Base-by-base conservation (phyloP, 495 filamentous ascomycete genomes). In the Acidomyces sp. region DNA sequence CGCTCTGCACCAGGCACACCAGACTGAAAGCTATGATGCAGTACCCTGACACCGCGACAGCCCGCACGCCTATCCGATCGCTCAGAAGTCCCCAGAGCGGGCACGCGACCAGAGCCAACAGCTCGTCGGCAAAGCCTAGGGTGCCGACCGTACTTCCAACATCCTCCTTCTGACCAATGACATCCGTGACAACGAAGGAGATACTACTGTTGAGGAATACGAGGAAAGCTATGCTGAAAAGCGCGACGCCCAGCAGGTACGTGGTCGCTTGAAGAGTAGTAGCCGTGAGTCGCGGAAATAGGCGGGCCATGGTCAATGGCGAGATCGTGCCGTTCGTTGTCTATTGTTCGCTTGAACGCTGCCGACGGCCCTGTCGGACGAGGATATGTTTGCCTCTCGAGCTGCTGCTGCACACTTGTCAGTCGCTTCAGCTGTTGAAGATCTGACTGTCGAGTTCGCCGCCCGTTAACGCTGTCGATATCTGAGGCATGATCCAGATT, bases 141-240 rank as follows among this genome's bases (percentile, higher is more conserved):
- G 87, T 95, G 17, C 90, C 90, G 15, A 93, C 86, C 3, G 85
- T 77, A 65, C 93, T 77, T 22, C 90, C 90, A 20, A 94, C 83
- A 36, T 74, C 71, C 33, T 75, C 58, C 51, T 72, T 72, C 27
- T 85, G 64, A 33, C 82, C 82, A 40, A 99, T 75, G 26, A 93
- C 66, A 59, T 93, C 82, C 6, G 86, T 93, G 47, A 96, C 80
- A 37, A 96, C 85, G 61, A 96, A 99, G 23, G 84, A 88, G 41
- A 96, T 67, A 52, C 80, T 80, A 50, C 80, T 80, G 63, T 96
- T 99, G 49, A 99, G 78, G 66, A 95, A 99, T 34, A 99, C 90
- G 39, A 99, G 75, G 65, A 96, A 93, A 24, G 83, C 80, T 53
- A 99, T 99, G 50, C 81, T 88, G 67, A 94, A 95, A 18, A 94